These are phyloP conservation scores for Tephrocybe rancida DNA, from an alignment of 768 basidiomycete genomes.

Conservation along the genomic window DNA sequence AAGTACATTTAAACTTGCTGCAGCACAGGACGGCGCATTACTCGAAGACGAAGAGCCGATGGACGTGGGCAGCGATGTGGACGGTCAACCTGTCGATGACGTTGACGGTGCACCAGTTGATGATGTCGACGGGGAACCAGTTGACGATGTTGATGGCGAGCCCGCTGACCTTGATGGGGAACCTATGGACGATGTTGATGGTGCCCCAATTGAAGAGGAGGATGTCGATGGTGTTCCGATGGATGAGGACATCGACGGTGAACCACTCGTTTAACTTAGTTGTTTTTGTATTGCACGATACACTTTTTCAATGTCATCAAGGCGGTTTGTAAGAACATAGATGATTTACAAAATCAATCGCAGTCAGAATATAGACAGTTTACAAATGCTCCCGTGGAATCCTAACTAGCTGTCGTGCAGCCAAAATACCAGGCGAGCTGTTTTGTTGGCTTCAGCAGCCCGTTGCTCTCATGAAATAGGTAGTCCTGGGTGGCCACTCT, in stretches of 20 bases:
- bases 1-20: constrained; percentile 76
- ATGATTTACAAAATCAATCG: too few species aligned
- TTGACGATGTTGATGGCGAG: constrained; percentile 52
- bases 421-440: too few species aligned
- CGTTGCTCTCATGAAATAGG: too few species aligned
- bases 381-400: too few species aligned
- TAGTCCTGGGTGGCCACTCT: too few species aligned
- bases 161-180: constrained; percentile 30
- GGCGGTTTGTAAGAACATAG: too few species aligned
- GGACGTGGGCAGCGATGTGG: constrained; percentile 35
- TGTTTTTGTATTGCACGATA: too few species aligned
- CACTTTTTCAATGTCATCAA: too few species aligned
- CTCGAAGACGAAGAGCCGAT: constrained; percentile 32
- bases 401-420: too few species aligned
- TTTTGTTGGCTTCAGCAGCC: too few species aligned
- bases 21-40: constrained; percentile 25
- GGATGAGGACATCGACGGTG: constrained; percentile 11
- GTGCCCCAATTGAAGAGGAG: constrained; percentile 27
- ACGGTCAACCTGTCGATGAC: constrained; percentile 46
- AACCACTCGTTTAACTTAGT: background rate
- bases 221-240: constrained; percentile 27
- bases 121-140: constrained; percentile 33
- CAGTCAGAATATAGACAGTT: too few species aligned
- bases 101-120: constrained; percentile 47
- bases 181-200: constrained; percentile 43